Evolutionary conservation across 73 alveolate genomes (phyloP), one percentile per base, ranked within the genome.

Genomic region (Effrenium voratum): DNA sequence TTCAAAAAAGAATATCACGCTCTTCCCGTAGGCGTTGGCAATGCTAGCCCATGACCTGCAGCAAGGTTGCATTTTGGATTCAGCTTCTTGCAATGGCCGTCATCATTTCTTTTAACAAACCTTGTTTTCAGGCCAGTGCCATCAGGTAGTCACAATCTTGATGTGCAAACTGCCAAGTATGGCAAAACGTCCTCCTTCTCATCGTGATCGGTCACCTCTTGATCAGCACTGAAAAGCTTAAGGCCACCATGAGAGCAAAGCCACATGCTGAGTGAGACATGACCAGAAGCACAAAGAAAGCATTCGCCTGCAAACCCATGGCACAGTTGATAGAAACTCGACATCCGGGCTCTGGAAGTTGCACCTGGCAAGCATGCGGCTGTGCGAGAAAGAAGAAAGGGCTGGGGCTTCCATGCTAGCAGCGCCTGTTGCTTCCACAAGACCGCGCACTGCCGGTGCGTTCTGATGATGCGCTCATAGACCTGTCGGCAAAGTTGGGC

Each of bases 391-490:
- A n/a, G n/a, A n/a, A n/a, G n/a, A n/a, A n/a, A n/a, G n/a, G n/a
- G n/a, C n/a, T n/a, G n/a, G n/a, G n/a, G n/a, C n/a, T n/a, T n/a
- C n/a, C n/a, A n/a, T n/a, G n/a, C n/a, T n/a, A 22, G 0, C n/a
- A n/a, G 49, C 75, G 49, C 97, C 87, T 70, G 97, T 76, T 90
- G 97, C 49, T 76, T 90, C 97, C 97, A 90, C 30, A 90, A 87
- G 19, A 90, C 97, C 50, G 97, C 97, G 41, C 97, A 90, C 79
- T 90, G 97, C 3, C 97, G 86, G 43, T 90, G 97, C 4, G 97
- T 90, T 50, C 97, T 46, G 12, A 90, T 90, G 77, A 90, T 90
- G 45, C 97, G 97, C 43, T 90, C 97, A 55, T 90, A 90, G 40
- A 90, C 97, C 97, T 90, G 77, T 50, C 73, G 57, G 19, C 81